These are phyloP conservation scores for Verticillium albo-atrum DNA, from an alignment of 2,329 filamentous ascomycete genomes.

Conservation along the genomic window DNA sequence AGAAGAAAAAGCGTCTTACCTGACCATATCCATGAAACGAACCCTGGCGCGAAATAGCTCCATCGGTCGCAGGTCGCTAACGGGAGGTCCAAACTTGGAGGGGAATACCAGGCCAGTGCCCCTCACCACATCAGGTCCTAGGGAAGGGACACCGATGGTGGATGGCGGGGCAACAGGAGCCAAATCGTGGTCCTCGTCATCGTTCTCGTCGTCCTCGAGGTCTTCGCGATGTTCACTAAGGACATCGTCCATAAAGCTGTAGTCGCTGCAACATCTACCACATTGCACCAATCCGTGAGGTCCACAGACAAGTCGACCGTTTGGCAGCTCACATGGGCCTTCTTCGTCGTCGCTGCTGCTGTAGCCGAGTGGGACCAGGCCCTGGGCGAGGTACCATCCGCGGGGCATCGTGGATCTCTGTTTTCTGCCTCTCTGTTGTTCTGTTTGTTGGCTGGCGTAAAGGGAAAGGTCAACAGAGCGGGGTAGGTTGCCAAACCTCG, in stretches of 20 bases:
- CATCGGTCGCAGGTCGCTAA: slow-evolving; percentile 9
- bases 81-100: slow-evolving; percentile 23
- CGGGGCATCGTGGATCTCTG: slow-evolving; percentile 9
- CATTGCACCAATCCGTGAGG: slow-evolving; percentile 26
- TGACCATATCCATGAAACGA: slow-evolving; percentile 6
- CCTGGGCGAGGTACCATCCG: slow-evolving; percentile 9
- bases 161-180: no score
- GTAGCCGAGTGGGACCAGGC: slow-evolving; percentile 6
- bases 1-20: slow-evolving; percentile 7
- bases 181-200: slow-evolving; percentile 2
- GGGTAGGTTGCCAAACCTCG: no score
- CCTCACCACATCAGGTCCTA: slow-evolving; percentile 3
- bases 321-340: slow-evolving; percentile 25
- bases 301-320: slow-evolving; percentile 30
- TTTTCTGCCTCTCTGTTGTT: no score
- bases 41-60: slow-evolving; percentile 18
- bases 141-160: no score
- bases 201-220: slow-evolving; percentile 1
- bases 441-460: no score
- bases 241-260: slow-evolving; percentile 26
- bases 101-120: slow-evolving; percentile 19
- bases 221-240: slow-evolving; percentile 13
- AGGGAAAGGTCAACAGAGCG: no score
- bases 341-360: slow-evolving; percentile 25
- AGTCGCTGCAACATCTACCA: slow-evolving; percentile 26